Evolutionary conservation across 2,329 filamentous ascomycete genomes (phyloP).

Genomic region (Fusarium protoensiforme): DNA sequence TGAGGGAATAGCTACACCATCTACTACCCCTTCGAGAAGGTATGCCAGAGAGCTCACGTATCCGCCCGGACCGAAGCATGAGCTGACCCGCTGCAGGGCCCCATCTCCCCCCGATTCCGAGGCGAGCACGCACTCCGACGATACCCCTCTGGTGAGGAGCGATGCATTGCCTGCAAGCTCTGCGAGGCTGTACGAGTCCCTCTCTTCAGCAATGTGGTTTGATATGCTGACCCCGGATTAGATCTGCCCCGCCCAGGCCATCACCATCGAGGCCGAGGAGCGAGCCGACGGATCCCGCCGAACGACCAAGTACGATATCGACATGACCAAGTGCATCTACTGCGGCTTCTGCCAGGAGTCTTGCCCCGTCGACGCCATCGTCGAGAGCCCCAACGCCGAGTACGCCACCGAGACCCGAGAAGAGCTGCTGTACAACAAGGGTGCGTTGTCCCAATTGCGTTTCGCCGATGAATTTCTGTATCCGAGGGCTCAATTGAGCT

Average conservation of each 20-base stretch:
- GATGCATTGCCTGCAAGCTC: constrained; percentile 99
- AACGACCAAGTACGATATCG: constrained; percentile 98
- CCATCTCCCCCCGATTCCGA: constrained; percentile 97
- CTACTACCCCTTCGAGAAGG: constrained; percentile 98
- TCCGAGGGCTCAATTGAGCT: not conserved
- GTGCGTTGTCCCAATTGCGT: constrained; percentile 46
- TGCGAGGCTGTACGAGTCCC: constrained; percentile 79
- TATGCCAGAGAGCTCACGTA: constrained; percentile 45
- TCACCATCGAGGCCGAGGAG: constrained; percentile 99
- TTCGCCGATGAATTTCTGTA: not conserved
- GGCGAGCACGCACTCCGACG: constrained; percentile 96
- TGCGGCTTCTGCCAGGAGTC: constrained; percentile 99
- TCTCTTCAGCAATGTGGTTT: not conserved
- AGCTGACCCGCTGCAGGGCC: constrained; percentile 67
- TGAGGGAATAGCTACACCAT: constrained; percentile 84
- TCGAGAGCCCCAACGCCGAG: constrained; percentile 72
- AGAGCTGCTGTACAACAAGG: constrained; percentile 97
- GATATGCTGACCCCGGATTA: constrained; percentile 43
- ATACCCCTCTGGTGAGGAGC: constrained; percentile 97
- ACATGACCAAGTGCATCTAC: constrained; percentile 99
- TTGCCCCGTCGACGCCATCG: constrained; percentile 94
- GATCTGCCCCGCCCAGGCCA: constrained; percentile 97
- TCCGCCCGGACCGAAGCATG: constrained; percentile 1
- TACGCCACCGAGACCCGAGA: constrained; percentile 79
- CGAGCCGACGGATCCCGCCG: constrained; percentile 94